phyloP scores from a whole-genome alignment of 2,329 filamentous ascomycete species.

The Metarhizium robertsii region DNA sequence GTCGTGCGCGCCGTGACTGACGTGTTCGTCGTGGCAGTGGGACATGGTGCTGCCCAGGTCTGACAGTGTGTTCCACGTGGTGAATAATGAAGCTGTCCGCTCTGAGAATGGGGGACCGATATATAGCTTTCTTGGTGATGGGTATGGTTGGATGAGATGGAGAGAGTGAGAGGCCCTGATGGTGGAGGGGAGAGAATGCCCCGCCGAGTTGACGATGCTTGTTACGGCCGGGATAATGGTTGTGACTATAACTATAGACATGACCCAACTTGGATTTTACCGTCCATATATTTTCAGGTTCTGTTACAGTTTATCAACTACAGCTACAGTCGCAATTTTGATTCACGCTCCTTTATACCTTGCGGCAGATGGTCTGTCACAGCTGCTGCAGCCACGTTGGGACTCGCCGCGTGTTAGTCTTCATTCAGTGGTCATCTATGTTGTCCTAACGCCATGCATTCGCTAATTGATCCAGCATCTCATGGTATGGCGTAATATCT shows the following conservation, averaged over 20 bases:
- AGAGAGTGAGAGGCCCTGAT: not conserved
- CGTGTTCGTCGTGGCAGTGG: slow-evolving; percentile 44
- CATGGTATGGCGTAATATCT: not conserved
- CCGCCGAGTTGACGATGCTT: not conserved
- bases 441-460: no score
- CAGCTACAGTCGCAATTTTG: no score
- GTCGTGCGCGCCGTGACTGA: slow-evolving; percentile 37
- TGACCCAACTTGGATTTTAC: not conserved
- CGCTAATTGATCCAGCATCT: not conserved
- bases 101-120: not conserved
- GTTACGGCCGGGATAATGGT: not conserved
- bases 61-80: not conserved
- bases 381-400: no score
- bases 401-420: no score
- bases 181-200: slow-evolving; percentile 8
- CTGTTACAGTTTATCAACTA: no score
- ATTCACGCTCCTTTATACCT: no score
- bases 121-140: not conserved
- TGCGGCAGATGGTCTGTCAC: no score
- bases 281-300: not conserved
- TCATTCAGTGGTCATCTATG: no score
- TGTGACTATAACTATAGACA: not conserved
- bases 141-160: not conserved
- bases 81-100: not conserved
- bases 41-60: slow-evolving; percentile 20